These are phyloP conservation scores for Hyphopichia khmerensis DNA, from an alignment of 1,139 yeast genomes.

Conservation along the genomic window DNA sequence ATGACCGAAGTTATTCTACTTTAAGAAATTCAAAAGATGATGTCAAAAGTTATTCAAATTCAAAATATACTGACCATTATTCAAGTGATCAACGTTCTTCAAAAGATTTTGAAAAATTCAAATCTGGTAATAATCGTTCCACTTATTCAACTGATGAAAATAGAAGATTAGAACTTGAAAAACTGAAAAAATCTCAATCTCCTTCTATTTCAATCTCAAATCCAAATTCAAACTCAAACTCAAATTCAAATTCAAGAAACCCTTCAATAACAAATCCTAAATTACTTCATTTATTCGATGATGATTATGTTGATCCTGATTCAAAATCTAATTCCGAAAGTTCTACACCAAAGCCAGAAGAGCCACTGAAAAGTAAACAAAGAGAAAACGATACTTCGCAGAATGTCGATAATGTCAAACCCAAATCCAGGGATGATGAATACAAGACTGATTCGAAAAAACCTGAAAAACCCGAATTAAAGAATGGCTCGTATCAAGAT, in stretches of 20 bases:
- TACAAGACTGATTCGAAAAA: too few species aligned
- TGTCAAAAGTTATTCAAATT: neutral
- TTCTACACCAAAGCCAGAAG: neutral
- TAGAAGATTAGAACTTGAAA: constrained; percentile 1
- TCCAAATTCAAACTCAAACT: neutral
- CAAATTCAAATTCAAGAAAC: neutral
- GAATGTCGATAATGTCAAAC: too few species aligned
- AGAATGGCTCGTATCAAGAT: too few species aligned
- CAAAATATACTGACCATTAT: constrained; percentile 2
- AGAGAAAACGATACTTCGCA: too few species aligned
- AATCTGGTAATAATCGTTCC: neutral
- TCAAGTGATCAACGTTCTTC: neutral
- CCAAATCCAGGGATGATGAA: too few species aligned
- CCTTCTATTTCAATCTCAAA: neutral
- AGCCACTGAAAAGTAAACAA: neutral
- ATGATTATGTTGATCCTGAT: constrained; percentile 2
- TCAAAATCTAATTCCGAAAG: neutral
- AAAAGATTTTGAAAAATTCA: neutral
- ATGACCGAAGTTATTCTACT: neutral
- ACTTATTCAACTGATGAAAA: constrained; percentile 2
- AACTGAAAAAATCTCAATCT: neutral
- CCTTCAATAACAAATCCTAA: constrained; percentile 3
- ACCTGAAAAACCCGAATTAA: too few species aligned
- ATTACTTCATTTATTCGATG: constrained; percentile 6
- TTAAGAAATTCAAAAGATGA: neutral